Conservation (phyloP, 2,329 filamentous ascomycete species). For the Diaporthe longicolla region DNA sequence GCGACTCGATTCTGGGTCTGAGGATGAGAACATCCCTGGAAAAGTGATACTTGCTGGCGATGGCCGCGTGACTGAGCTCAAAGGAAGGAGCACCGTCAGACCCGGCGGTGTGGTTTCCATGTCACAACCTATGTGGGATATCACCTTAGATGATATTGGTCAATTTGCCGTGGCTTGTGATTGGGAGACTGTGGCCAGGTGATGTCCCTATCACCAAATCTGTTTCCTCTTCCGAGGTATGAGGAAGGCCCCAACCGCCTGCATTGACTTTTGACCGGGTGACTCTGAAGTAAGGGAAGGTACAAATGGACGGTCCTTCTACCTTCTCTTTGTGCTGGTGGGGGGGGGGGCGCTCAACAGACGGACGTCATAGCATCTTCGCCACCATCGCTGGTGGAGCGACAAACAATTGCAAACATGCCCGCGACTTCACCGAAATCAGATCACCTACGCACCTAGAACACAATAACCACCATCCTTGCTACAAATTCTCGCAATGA, state of each 20-base stretch:
- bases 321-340: neutral
- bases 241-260: neutral
- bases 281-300: neutral
- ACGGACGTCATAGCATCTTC: neutral
- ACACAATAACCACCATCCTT: slow-evolving; percentile 2
- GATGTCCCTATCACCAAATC: neutral
- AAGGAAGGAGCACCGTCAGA: slow-evolving; percentile 47
- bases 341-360: too few relatives aligned
- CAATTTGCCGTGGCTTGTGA: slow-evolving; percentile 56
- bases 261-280: too few relatives aligned
- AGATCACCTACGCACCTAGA: neutral
- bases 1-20: slow-evolving; percentile 3
- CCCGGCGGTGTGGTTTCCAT: slow-evolving; percentile 51
- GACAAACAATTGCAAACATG: neutral
- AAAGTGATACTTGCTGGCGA: slow-evolving; percentile 47
- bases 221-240: neutral
- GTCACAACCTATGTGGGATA: slow-evolving; percentile 55
- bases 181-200: slow-evolving; percentile 49
- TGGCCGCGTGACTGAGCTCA: slow-evolving; percentile 48
- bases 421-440: neutral
- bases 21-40: neutral
- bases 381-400: neutral
- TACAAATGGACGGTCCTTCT: neutral
- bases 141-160: slow-evolving; percentile 49
- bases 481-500: neutral